Conservation (phyloP, 1,139 yeast species). For the Blastobotrys illinoisensis region DNA sequence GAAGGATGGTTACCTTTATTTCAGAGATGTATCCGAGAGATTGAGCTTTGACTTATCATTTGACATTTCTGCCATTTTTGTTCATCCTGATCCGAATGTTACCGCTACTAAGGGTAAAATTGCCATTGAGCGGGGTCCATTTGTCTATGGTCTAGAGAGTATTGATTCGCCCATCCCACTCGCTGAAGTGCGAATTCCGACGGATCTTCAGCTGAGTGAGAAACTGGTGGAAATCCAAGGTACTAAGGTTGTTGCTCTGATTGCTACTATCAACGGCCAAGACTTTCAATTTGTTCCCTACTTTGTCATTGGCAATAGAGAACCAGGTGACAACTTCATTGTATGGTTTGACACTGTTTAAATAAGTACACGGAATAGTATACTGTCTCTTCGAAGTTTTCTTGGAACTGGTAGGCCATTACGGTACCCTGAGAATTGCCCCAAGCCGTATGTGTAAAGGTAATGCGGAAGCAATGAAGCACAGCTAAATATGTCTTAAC, state of each 20-base stretch:
- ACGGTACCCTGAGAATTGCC: too few relatives aligned
- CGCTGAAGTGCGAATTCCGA: background rate
- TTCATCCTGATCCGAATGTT: constrained; percentile 3
- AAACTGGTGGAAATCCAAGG: constrained; percentile 1
- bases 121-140: constrained; percentile 10
- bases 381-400: background rate
- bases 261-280: constrained; percentile 2
- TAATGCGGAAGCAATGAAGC: too few relatives aligned
- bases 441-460: too few relatives aligned
- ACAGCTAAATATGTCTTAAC: too few relatives aligned
- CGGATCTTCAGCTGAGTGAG: constrained; percentile 1
- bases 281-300: constrained; percentile 9
- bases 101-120: constrained; percentile 4
- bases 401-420: too few relatives aligned
- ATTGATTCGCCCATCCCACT: background rate
- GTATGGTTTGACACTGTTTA: background rate
- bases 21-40: constrained; percentile 1
- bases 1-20: constrained; percentile 7
- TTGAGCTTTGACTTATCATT: background rate
- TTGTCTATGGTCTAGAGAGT: constrained; percentile 7
- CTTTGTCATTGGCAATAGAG: constrained; percentile 6
- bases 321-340: constrained; percentile 8
- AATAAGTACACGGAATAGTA: background rate
- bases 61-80: constrained; percentile 1
- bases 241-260: constrained; percentile 7